These are phyloP conservation scores for Vigna hirtella DNA, from an alignment of 306 rosid genomes.

Conservation along the genomic window DNA sequence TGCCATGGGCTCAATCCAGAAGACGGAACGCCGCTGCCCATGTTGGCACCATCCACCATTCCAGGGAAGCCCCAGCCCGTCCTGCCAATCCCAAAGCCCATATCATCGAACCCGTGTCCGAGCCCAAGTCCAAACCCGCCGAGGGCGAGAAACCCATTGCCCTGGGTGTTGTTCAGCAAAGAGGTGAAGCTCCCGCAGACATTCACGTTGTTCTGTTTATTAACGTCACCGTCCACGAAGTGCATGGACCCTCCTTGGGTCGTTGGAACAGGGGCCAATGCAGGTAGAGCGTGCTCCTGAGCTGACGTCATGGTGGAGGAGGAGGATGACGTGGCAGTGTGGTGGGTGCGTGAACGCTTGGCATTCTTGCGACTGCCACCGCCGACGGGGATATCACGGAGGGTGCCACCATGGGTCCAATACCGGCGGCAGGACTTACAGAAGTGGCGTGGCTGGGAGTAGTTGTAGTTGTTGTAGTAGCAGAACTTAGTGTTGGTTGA, in stretches of 20 bases:
- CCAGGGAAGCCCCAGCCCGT: constrained; percentile 74
- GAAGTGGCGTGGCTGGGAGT: constrained; percentile 98
- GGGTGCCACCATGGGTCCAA: constrained; percentile 99
- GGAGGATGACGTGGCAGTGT: constrained; percentile 26
- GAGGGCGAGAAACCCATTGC: constrained; percentile 72
- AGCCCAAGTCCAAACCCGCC: constrained; percentile 92
- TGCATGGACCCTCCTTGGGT: constrained; percentile 44
- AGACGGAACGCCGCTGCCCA: constrained; percentile 40
- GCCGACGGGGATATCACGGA: constrained; percentile 94
- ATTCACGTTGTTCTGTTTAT: constrained; percentile 50
- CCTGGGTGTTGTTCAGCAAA: constrained; percentile 65
- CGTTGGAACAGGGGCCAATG: constrained; percentile 47
- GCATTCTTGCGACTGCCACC: constrained; percentile 93
- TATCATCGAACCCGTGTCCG: constrained; percentile 67
- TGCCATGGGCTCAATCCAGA: constrained; percentile 72
- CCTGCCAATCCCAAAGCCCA: constrained; percentile 72
- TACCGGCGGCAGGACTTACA: constrained; percentile 99
- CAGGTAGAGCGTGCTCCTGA: constrained; percentile 43
- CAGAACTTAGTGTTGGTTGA: constrained; percentile 97
- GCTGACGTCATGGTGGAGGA: constrained; percentile 35
- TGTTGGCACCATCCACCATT: constrained; percentile 51
- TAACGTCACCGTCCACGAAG: constrained; percentile 55
- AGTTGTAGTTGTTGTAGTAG: constrained; percentile 95
- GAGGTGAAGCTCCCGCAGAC: constrained; percentile 78
- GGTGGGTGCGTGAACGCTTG: constrained; percentile 80